Percentiles rank a stretch among this genome's conserved stretches.
Evolutionary conservation across 805 yeast genomes (phyloP).

Genomic region (Starmerella geochares): DNA sequence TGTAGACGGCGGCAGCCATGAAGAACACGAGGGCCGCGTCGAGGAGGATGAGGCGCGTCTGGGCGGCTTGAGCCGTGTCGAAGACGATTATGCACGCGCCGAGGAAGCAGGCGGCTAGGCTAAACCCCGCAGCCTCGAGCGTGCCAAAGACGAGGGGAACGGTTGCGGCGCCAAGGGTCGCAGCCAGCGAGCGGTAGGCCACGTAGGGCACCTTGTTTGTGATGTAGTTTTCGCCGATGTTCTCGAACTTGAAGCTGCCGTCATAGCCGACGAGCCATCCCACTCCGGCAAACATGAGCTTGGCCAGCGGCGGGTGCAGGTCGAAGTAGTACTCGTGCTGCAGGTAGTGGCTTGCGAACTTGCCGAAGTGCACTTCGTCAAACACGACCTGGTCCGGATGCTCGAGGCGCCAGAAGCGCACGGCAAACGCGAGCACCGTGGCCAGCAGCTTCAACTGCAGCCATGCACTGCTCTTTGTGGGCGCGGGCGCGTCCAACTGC

Average conservation of each 20-base stretch:
- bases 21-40: constrained; percentile 87
- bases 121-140: constrained; percentile 61
- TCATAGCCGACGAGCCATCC: constrained; percentile 80
- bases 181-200: constrained; percentile 76
- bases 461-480: not conserved
- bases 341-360: constrained; percentile 85
- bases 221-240: constrained; percentile 63
- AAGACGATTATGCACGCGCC: constrained; percentile 54
- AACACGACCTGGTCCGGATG: constrained; percentile 86
- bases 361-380: constrained; percentile 85
- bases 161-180: constrained; percentile 69
- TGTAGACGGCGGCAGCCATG: constrained; percentile 70
- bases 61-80: constrained; percentile 73
- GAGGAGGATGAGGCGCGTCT: constrained; percentile 79
- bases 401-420: constrained; percentile 66
- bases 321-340: constrained; percentile 87
- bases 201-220: constrained; percentile 64
- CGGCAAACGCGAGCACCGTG: constrained; percentile 53
- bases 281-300: constrained; percentile 74
- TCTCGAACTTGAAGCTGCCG: constrained; percentile 81
- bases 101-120: constrained; percentile 65
- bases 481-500: not conserved
- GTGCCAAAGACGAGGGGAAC: constrained; percentile 84
- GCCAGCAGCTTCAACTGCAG: constrained; percentile 13
- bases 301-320: constrained; percentile 96